A percentile compares a stretch with the other conserved stretches of the same genome.
Evolutionary conservation across 2,329 filamentous ascomycete genomes (phyloP).

Genomic region (Colletotrichum sp.): DNA sequence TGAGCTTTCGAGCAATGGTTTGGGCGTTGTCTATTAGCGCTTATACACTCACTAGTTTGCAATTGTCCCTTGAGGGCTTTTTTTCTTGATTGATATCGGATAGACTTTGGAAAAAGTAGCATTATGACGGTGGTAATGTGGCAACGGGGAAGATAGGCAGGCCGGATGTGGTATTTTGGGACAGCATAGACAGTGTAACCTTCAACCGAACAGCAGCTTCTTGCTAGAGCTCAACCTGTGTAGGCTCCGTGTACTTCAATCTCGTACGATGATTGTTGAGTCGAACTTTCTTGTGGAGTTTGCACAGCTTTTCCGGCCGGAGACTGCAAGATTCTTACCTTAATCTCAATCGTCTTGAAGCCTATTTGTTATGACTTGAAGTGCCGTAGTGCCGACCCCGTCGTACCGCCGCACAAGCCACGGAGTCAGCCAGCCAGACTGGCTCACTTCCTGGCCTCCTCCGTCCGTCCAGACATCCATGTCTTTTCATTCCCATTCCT

Average conservation of each 20-base stretch:
- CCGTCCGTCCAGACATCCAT: rapidly evolving
- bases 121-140: neutral
- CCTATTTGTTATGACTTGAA: neutral
- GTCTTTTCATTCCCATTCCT: neutral
- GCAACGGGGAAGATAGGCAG: neutral
- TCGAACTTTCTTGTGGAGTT: neutral
- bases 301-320: neutral
- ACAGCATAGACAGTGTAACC: neutral
- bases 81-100: neutral
- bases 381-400: neutral
- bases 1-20: neutral
- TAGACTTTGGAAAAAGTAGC: neutral
- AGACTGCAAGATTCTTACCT: neutral
- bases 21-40: neutral
- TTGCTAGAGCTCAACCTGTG: neutral
- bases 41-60: neutral
- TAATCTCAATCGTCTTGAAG: rapidly evolving
- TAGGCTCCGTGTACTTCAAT: neutral
- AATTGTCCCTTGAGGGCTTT: neutral
- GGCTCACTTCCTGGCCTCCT: rapidly evolving
- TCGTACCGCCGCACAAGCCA: neutral
- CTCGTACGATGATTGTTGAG: neutral
- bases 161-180: neutral
- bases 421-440: rapidly evolving
- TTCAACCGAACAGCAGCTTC: neutral